These are phyloP conservation scores for Cymbidium sinense DNA, from an alignment of 106 monocot genomes.

Conservation along the genomic window DNA sequence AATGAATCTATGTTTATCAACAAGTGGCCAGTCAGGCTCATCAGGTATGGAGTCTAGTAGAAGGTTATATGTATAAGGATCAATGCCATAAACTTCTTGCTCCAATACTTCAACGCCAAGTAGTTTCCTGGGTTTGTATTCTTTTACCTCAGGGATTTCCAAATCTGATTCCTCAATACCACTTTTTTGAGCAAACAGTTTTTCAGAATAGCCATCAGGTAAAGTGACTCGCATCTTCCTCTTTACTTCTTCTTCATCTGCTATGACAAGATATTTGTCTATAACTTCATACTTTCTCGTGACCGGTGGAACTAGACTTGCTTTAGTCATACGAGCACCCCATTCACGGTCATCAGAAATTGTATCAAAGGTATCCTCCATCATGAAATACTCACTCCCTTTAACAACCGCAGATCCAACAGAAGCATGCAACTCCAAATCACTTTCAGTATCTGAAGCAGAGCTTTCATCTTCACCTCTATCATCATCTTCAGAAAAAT, in stretches of 20 bases:
- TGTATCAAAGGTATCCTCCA: constrained; percentile 54
- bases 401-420: constrained; percentile 32
- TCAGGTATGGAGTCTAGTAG: constrained; percentile 88
- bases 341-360: constrained; percentile 81
- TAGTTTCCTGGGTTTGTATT: constrained; percentile 85
- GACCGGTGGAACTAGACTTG: constrained; percentile 90
- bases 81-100: constrained; percentile 99
- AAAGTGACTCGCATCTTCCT: constrained; percentile 87
- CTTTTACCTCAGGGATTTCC: constrained; percentile 99
- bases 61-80: constrained; percentile 97
- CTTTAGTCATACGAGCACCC: constrained; percentile 99
- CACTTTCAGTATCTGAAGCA: constrained; percentile 86
- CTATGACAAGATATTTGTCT: constrained; percentile 77
- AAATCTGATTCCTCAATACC: constrained; percentile 73
- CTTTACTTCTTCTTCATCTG: constrained; percentile 88
- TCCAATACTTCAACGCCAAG: constrained; percentile 90
- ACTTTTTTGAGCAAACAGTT: constrained; percentile 63
- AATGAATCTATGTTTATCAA: constrained; percentile 79
- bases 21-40: constrained; percentile 57
- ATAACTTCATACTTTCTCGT: constrained; percentile 97
- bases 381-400: constrained; percentile 34
- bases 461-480: constrained; percentile 52
- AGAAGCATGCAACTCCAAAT: constrained; percentile 40
- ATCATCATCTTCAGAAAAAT: constrained; percentile 58
- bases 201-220: constrained; percentile 90